Evolutionary conservation across 2,329 filamentous ascomycete species (phyloP).

Genomic region (Venturia aucupariae): DNA sequence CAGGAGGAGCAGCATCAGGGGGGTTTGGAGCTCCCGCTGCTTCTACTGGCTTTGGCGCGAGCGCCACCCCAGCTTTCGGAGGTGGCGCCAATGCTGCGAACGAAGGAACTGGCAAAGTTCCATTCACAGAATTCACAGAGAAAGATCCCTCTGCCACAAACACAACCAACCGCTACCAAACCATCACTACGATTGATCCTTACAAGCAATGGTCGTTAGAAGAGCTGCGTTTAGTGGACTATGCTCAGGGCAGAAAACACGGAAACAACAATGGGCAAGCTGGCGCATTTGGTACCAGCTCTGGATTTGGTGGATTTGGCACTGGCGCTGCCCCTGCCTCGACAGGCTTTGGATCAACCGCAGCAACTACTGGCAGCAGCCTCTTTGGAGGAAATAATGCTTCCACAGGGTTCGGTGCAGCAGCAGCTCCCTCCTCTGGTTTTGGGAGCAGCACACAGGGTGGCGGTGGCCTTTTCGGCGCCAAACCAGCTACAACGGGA

Average conservation of each 20-base stretch:
- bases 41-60: slow-evolving; percentile 32
- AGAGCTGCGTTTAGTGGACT: slow-evolving; percentile 61
- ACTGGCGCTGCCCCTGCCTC: slow-evolving; percentile 24
- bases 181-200: slow-evolving; percentile 65
- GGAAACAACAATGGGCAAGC: slow-evolving; percentile 73
- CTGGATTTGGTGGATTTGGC: slow-evolving; percentile 43
- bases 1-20: slow-evolving; percentile 26
- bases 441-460: slow-evolving; percentile 24
- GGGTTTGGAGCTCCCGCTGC: slow-evolving; percentile 15
- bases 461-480: slow-evolving; percentile 24
- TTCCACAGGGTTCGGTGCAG: slow-evolving; percentile 16
- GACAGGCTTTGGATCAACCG: slow-evolving; percentile 40
- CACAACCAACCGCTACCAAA: slow-evolving; percentile 62
- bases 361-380: slow-evolving; percentile 31
- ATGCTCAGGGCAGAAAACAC: slow-evolving; percentile 73
- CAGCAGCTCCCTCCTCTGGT: slow-evolving; percentile 17
- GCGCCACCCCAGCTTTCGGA: slow-evolving; percentile 34
- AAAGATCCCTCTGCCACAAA: slow-evolving; percentile 55
- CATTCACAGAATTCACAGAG: slow-evolving; percentile 61
- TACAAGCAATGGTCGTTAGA: slow-evolving; percentile 90
- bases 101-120: slow-evolving; percentile 54
- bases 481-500: slow-evolving; percentile 21
- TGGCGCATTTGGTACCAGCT: slow-evolving; percentile 69
- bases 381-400: slow-evolving; percentile 27
- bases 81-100: slow-evolving; percentile 31